These are phyloP conservation scores for Naganishia vaughanmartiniae DNA, from an alignment of 768 basidiomycete species.

Conservation along the genomic window DNA sequence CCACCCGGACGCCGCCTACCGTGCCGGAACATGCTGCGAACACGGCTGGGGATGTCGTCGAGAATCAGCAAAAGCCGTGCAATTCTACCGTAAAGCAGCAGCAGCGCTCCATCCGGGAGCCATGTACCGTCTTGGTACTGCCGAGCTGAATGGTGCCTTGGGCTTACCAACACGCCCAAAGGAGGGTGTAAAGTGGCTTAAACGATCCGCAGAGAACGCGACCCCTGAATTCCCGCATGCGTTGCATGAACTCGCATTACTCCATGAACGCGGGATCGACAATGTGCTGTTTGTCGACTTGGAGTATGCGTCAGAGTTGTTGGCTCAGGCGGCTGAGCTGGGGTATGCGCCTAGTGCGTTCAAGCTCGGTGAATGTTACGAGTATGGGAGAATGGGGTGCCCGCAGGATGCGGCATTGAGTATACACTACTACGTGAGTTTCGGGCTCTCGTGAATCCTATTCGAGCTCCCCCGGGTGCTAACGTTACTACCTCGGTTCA, in stretches of 20 bases:
- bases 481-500: slow-evolving; percentile 42
- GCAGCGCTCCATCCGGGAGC: slow-evolving; percentile 88
- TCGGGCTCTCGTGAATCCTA: neutral
- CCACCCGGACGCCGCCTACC: slow-evolving; percentile 90
- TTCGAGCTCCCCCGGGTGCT: neutral
- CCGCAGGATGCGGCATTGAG: slow-evolving; percentile 94
- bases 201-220: slow-evolving; percentile 81
- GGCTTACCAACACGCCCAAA: slow-evolving; percentile 79
- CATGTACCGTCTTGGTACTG: slow-evolving; percentile 93
- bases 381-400: slow-evolving; percentile 98
- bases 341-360: slow-evolving; percentile 96
- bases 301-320: slow-evolving; percentile 88
- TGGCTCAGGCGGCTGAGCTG: slow-evolving; percentile 92
- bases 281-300: slow-evolving; percentile 96
- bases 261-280: slow-evolving; percentile 96
- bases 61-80: slow-evolving; percentile 84
- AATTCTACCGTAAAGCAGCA: slow-evolving; percentile 88
- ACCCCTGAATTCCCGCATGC: slow-evolving; percentile 96
- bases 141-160: slow-evolving; percentile 92
- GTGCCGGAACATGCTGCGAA: slow-evolving; percentile 95
- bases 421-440: slow-evolving; percentile 92
- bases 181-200: slow-evolving; percentile 98
- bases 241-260: slow-evolving; percentile 83
- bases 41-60: slow-evolving; percentile 97
- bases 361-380: slow-evolving; percentile 94